Evolutionary conservation across 164 flowering plant genomes (phyloP), one percentile per base, ranked within the genome.

Genomic region (Annona cherimola): DNA sequence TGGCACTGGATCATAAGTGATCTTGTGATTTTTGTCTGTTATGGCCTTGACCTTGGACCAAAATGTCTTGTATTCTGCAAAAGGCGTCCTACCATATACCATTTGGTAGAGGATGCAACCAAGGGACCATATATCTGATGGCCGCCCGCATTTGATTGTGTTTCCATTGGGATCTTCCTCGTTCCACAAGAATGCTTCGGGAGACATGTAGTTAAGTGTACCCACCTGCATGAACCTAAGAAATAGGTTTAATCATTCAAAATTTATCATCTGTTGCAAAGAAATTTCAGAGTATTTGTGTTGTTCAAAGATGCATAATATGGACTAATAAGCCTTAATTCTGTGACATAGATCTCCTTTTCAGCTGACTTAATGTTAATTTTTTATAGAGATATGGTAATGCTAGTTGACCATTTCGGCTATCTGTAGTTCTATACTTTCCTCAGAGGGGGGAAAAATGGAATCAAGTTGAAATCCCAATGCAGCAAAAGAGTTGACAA

Each of bases 71-170:
- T 92, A 89, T 18, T 94, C 98, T 16, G 99, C 74, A 78, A 94
- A 94, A 8, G 99, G 99, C 39, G 99, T 92, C 73, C 91, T 84
- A 8, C 99, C 98, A 64, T 92, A 94, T 0, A 94, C 98, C 98
- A 94, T 94, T 76, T 94, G 99, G 75, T 92, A 95, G 14, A 95
- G 91, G 61, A 95, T 95, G 81, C 99, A 95, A 42, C 99, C 99
- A 68, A 95, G 98, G 42, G 99, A 95, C 99, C 99, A 95, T 45
- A 95, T 95, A 78, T 95, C 99, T 35, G 99, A 95, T 69, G 99
- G 88, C 45, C 99, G 86, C 6, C 98, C 98, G 74, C 98, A 95
- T 78, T 95, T 95, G 46, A 95, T 95, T 1, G 79, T 79, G 76
- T 93, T 93, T 61, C 98, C 99, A 73, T 89, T 79, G 71, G 84